Evolutionary conservation across 2,329 filamentous ascomycete genomes (phyloP).

Genomic region (Diplodia corticola): DNA sequence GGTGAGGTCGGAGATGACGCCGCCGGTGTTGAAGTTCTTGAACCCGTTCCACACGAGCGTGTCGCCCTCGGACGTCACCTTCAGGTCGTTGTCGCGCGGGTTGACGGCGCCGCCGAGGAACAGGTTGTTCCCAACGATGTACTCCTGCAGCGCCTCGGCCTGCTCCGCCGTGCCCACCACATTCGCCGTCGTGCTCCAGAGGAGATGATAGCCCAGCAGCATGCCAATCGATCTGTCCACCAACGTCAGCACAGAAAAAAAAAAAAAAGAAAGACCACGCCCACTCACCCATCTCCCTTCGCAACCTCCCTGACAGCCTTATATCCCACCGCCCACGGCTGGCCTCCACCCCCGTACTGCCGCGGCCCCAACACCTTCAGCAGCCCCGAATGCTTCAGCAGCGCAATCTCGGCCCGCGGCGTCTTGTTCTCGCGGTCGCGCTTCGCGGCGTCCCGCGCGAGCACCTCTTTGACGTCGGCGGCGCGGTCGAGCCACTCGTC

Average conservation of each 20-base stretch:
- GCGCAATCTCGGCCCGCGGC: constrained; percentile 51
- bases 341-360: constrained; percentile 55
- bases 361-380: constrained; percentile 53
- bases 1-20: constrained; percentile 65
- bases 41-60: constrained; percentile 60
- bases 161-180: constrained; percentile 63
- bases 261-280: neutral
- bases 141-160: constrained; percentile 56
- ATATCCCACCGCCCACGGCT: constrained; percentile 58
- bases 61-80: constrained; percentile 56
- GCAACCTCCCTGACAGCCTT: constrained; percentile 63
- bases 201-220: constrained; percentile 65
- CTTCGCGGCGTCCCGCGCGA: constrained; percentile 50
- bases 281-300: constrained; percentile 58
- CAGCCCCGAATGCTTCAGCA: constrained; percentile 55
- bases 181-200: constrained; percentile 63
- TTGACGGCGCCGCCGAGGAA: constrained; percentile 67
- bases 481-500: constrained; percentile 52
- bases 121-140: constrained; percentile 64
- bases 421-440: constrained; percentile 56
- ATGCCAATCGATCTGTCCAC: constrained; percentile 57
- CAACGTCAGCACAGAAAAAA: neutral
- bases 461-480: constrained; percentile 51
- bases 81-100: constrained; percentile 62
- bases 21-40: constrained; percentile 69